Percentiles rank a stretch among this genome's conserved stretches.
Evolutionary conservation across 2,329 filamentous ascomycete genomes (phyloP).

Genomic region (Pseudogymnoascus sp.): DNA sequence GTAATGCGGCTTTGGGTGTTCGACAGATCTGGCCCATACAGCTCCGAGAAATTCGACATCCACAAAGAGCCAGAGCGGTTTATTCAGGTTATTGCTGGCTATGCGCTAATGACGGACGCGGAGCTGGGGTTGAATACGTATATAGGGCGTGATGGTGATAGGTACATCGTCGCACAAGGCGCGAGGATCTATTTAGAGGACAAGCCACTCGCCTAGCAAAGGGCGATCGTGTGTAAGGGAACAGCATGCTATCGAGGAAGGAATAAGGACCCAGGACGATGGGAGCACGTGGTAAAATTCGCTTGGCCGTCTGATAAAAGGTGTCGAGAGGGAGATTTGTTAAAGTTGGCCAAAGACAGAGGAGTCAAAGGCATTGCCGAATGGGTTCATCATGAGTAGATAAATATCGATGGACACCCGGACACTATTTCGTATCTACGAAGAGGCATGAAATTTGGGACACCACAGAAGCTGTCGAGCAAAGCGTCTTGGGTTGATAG

Average conservation of each 20-base stretch:
- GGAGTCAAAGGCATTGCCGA: constrained; percentile 23
- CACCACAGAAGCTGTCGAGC: constrained; percentile 14
- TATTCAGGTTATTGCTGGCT: background rate
- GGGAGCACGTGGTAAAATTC: constrained; percentile 27
- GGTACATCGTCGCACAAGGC: background rate
- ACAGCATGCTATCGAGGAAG: constrained; percentile 20
- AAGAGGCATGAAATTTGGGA: constrained; percentile 20
- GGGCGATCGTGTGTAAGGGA: constrained; percentile 11
- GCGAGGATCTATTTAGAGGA: background rate
- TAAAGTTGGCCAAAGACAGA: background rate
- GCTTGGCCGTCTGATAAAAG: constrained; percentile 26
- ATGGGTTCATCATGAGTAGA: constrained; percentile 22
- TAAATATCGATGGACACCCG: constrained; percentile 18
- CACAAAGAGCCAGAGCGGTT: background rate
- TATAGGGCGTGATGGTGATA: background rate
- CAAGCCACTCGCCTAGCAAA: background rate
- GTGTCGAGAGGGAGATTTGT: constrained; percentile 16
- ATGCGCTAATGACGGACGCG: background rate
- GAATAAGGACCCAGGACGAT: constrained; percentile 15
- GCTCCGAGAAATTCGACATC: background rate
- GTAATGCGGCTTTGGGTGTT: constrained; percentile 28
- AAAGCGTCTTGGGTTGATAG: constrained; percentile 18
- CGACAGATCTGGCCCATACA: constrained; percentile 24
- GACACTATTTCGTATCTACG: constrained; percentile 23
- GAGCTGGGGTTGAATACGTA: background rate